Percentiles rank a stretch among this genome's conserved stretches.
Evolutionary conservation across 176 grass and related monocot genomes (phyloP).

Genomic region (Phoenix roebelenii): DNA sequence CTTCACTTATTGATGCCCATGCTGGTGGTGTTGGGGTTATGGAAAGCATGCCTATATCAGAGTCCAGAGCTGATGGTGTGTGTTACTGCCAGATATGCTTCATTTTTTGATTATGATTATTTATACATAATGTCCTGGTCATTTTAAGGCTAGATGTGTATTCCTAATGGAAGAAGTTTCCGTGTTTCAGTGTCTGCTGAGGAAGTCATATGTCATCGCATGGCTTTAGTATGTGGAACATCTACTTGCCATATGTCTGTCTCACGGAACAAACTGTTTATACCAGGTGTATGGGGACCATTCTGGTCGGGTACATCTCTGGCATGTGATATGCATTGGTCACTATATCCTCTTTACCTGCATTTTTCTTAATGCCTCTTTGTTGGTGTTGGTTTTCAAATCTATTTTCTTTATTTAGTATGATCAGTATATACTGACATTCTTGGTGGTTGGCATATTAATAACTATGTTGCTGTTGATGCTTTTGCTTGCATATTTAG

Average conservation of each 20-base stretch:
- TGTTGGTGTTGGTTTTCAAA: not conserved
- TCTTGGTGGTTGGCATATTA: too few species aligned
- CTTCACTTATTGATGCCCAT: slow-evolving; percentile 94
- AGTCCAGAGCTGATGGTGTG: slow-evolving; percentile 44
- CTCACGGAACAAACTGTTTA: slow-evolving; percentile 67
- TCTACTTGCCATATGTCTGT: slow-evolving; percentile 96
- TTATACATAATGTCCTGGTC: too few species aligned
- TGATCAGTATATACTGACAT: too few species aligned
- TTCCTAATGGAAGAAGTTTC: slow-evolving; percentile 11
- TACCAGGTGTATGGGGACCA: slow-evolving; percentile 88
- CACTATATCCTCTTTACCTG: not conserved
- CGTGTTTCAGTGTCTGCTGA: slow-evolving; percentile 38
- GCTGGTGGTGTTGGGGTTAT: slow-evolving; percentile 92
- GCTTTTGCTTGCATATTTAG: slow-evolving; percentile 30
- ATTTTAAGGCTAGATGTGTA: not conserved
- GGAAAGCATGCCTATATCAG: slow-evolving; percentile 53
- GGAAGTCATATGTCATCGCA: slow-evolving; percentile 57
- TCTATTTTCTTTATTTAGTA: slow-evolving; percentile 9
- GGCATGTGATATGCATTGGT: not conserved
- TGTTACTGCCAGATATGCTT: not conserved
- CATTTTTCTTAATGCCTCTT: slow-evolving; percentile 1
- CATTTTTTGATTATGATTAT: not conserved
- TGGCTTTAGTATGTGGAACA: slow-evolving; percentile 95
- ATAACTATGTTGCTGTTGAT: too few species aligned
- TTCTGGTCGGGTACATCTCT: slow-evolving; percentile 83